Conservation (phyloP, 495 filamentous ascomycete species). For the Pseudomonodictys pantanalensis region DNA sequence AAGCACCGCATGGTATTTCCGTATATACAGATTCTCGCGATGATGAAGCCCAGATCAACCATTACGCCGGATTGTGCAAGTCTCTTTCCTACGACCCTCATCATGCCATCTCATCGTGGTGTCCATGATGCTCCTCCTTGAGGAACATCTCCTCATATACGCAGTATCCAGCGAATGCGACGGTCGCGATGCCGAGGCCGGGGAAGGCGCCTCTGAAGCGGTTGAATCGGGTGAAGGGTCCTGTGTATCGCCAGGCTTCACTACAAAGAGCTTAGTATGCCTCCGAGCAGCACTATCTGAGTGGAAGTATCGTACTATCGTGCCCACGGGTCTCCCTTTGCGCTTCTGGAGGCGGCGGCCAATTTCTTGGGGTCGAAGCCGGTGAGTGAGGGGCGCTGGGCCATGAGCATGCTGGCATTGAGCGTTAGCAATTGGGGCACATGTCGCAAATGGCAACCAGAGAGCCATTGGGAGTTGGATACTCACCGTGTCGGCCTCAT, state of each 20-base stretch:
- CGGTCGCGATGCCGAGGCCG: constrained; percentile 84
- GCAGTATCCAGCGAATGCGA: constrained; percentile 87
- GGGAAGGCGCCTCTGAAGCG: constrained; percentile 84
- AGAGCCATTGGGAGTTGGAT: background rate
- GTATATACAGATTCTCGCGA: constrained; percentile 1
- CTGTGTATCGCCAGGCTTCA: constrained; percentile 91
- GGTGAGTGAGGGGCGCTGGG: constrained; percentile 66
- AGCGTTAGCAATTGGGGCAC: constrained; percentile 25
- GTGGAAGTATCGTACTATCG: constrained; percentile 54
- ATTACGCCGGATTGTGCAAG: constrained; percentile 11
- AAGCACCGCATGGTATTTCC: background rate
- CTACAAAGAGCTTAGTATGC: constrained; percentile 46
- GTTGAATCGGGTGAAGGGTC: constrained; percentile 81
- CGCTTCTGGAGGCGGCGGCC: constrained; percentile 61
- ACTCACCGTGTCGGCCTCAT: constrained; percentile 14
- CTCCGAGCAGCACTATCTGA: background rate
- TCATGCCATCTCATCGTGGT: constrained; percentile 32
- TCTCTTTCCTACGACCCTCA: background rate
- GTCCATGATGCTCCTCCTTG: constrained; percentile 72
- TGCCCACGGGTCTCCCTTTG: constrained; percentile 84
- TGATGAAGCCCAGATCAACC: constrained; percentile 8
- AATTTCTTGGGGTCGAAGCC: constrained; percentile 79
- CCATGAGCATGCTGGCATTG: constrained; percentile 42
- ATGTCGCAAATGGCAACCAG: background rate
- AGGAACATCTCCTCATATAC: constrained; percentile 83